A percentile compares a stretch with the other conserved stretches of the same genome.
Evolutionary conservation across 2,329 filamentous ascomycete species (phyloP).

Genomic region (Pyrenophora tritici-repentis): DNA sequence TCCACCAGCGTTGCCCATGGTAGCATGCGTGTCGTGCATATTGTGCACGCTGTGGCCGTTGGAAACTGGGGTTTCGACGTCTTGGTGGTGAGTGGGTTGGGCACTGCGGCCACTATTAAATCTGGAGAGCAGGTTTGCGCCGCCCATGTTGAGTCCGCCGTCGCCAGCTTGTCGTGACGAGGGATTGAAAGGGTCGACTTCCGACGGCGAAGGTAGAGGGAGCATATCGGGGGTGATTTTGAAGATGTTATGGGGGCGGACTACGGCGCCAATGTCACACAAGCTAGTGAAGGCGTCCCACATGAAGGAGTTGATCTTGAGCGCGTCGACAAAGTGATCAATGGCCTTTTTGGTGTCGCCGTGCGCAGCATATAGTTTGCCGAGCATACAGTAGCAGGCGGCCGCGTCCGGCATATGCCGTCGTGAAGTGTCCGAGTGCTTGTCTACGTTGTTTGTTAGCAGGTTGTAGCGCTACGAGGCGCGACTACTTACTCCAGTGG

Average conservation of each 20-base stretch:
- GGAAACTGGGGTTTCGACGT: constrained; percentile 55
- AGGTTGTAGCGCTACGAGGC: not conserved
- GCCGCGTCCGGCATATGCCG: constrained; percentile 81
- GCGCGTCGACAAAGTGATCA: constrained; percentile 81
- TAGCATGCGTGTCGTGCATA: constrained; percentile 52
- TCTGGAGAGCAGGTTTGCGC: constrained; percentile 48
- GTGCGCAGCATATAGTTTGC: constrained; percentile 83
- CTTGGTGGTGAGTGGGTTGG: constrained; percentile 31
- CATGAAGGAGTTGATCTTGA: constrained; percentile 93
- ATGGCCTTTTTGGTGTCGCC: constrained; percentile 82
- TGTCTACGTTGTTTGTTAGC: constrained; percentile 51
- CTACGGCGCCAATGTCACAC: constrained; percentile 78
- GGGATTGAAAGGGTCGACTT: constrained; percentile 53
- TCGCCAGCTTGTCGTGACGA: constrained; percentile 39
- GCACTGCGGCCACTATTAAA: constrained; percentile 50
- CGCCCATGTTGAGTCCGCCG: constrained; percentile 42
- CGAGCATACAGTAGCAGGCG: constrained; percentile 80
- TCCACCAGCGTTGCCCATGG: constrained; percentile 47
- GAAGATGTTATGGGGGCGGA: constrained; percentile 86
- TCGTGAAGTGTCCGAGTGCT: constrained; percentile 76
- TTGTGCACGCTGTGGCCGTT: constrained; percentile 47
- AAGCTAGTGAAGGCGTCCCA: constrained; percentile 95
- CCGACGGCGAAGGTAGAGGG: constrained; percentile 44
- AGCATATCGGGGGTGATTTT: constrained; percentile 70
- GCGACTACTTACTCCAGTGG: constrained; percentile 68